A percentile compares a stretch with the other conserved stretches of the same genome.
Evolutionary conservation across 768 basidiomycete genomes (phyloP).

Genomic region (Rhodocollybia butyracea): DNA sequence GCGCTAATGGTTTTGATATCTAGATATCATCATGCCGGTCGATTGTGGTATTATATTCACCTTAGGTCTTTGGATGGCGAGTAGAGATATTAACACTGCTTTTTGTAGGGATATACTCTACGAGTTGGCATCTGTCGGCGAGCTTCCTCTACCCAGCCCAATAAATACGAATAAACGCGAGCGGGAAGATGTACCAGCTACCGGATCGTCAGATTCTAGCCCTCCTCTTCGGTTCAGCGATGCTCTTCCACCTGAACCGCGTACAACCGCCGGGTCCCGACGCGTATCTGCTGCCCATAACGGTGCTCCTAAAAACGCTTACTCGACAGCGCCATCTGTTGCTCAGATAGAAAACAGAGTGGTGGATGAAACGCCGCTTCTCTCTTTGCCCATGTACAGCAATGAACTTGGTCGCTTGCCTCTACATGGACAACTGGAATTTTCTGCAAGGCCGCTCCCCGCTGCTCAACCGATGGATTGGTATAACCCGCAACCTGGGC

Average conservation of each 20-base stretch:
- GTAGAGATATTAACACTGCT: neutral
- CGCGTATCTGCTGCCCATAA: neutral
- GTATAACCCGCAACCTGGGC: neutral
- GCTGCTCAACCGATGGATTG: neutral
- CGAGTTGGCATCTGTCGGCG: conserved; percentile 68
- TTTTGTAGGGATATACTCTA: conserved; percentile 65
- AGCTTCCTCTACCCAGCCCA: conserved; percentile 65
- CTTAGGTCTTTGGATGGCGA: neutral
- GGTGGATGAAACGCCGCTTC: conserved; percentile 6
- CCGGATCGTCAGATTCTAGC: neutral
- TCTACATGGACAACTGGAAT: conserved; percentile 23
- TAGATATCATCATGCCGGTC: conserved; percentile 16
- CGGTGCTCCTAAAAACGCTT: neutral
- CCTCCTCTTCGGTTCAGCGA: neutral
- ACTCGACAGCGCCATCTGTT: neutral
- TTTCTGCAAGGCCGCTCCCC: neutral
- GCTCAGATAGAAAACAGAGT: too few species aligned
- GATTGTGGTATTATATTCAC: conserved; percentile 9
- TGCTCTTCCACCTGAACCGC: neutral
- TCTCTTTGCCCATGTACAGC: conserved; percentile 38
- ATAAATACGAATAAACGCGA: conserved; percentile 55
- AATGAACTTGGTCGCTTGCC: conserved; percentile 42
- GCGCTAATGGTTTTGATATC: neutral
- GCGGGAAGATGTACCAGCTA: conserved; percentile 39
- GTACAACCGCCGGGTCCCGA: conserved; percentile 2